A percentile compares a stretch with the other conserved stretches of the same genome.
These are phyloP conservation scores for Phytopythium kandeliae DNA, from an alignment of 352 stramenopile genomes.

Conservation along the genomic window DNA sequence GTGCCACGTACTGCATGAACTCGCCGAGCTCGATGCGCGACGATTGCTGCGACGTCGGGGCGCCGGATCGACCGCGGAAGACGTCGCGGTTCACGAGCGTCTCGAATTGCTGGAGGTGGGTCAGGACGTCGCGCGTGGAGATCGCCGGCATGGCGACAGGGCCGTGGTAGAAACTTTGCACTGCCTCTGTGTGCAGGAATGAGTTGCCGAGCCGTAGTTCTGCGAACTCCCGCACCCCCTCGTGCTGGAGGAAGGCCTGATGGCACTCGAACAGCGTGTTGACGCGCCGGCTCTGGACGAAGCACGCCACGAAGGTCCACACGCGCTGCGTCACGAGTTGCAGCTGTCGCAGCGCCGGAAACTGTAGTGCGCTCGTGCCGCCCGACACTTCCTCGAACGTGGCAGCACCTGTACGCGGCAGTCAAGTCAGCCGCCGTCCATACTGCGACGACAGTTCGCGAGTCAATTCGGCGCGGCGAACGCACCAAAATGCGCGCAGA, in stretches of 20 bases:
- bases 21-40: conserved; percentile 58
- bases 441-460: too few relatives aligned
- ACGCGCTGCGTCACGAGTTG: conserved; percentile 66
- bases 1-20: conserved; percentile 67
- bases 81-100: conserved; percentile 53
- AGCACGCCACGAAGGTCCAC: conserved; percentile 80
- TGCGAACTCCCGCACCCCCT: conserved; percentile 54
- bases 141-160: conserved; percentile 40
- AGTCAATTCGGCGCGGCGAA: not conserved
- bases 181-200: conserved; percentile 73
- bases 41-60: conserved; percentile 6
- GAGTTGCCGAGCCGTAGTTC: conserved; percentile 77
- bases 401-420: conserved; percentile 21
- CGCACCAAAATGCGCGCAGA: conserved; percentile 64
- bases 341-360: conserved; percentile 47
- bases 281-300: conserved; percentile 60
- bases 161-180: conserved; percentile 59
- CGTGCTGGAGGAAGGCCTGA: conserved; percentile 52
- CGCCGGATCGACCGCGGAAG: conserved; percentile 22
- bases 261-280: conserved; percentile 77
- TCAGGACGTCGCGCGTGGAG: conserved; percentile 66
- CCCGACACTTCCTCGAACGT: conserved; percentile 55
- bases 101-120: conserved; percentile 61
- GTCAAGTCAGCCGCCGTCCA: too few relatives aligned
- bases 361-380: conserved; percentile 23